Conservation (phyloP, 345 rosid species). For the Arabidopsis thaliana region TAIR10.1 NC_003074.8:10096001-10096500, state of each 20-base stretch:
- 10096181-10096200: constrained; percentile 31
- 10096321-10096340: constrained; percentile 71
- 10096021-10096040: constrained; percentile 35
- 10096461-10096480: constrained; percentile 79
- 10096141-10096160: neutral
- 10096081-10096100: constrained; percentile 1
- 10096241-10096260: constrained; percentile 49
- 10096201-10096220: constrained; percentile 10
- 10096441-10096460: constrained; percentile 93
- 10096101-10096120: neutral
- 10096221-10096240: constrained; percentile 40
- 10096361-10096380: constrained; percentile 97
- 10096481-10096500: constrained; percentile 92
- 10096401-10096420: constrained; percentile 67
- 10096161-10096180: neutral
- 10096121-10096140: constrained; percentile 2
- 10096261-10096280: constrained; percentile 53
- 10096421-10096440: constrained; percentile 89
- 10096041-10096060: constrained; percentile 6
- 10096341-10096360: constrained; percentile 94
- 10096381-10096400: constrained; percentile 57
- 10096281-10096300: constrained; percentile 59
- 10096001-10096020: neutral
- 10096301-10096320: constrained; percentile 62
- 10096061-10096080: constrained; percentile 20